Evolutionary conservation across 805 yeast genomes (phyloP), one percentile per base, ranked within the genome.

Genomic region (Starmerella asiatica): DNA sequence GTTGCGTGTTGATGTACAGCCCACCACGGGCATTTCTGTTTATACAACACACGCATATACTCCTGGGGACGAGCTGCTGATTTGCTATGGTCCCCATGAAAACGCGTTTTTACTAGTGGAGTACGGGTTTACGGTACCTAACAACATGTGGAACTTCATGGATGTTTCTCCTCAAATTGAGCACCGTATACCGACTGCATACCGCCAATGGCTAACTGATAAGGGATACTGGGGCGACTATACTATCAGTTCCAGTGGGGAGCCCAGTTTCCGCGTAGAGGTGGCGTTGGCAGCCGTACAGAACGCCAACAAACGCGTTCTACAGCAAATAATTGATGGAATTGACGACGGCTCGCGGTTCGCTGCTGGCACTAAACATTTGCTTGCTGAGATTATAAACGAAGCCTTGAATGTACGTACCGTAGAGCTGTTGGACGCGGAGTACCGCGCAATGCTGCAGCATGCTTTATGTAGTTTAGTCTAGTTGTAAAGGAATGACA

Each of bases 11-110:
- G 26, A 27, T 14, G 12, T 17, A 8, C 11, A 16, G 18, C n/a
- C 21, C 16, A 67, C 31, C 18, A 76, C 73, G 45, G 45, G 66
- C 68, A 76, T 79, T 59, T 63, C 64, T 21, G 81, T 79, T 1
- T 49, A 51, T n/a, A 55, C 69, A 0, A 52, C 60, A 48, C 45
- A 52, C 49, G 36, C 55, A 38, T 67, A 63, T 48, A 42, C 43
- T 12, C 49, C 56, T 4, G 64, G 60, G 12, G 75, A 75, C 14
- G 93, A 86, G 55, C 49, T 88, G 2, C 73, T 64, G 49, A 67
- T 88, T 48, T 72, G 78, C 37, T 88, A 88, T 56, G 97, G 97
- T 1, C 76, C 94, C 1, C 96, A 88, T 57, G 74, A 80, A 8
- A 85, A 88, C 56, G 84, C 75, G 36, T 82, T 82, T 48, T 59